phyloP scores from a whole-genome alignment of 2,329 filamentous ascomycete genomes.

The Claviceps arundinis region DNA sequence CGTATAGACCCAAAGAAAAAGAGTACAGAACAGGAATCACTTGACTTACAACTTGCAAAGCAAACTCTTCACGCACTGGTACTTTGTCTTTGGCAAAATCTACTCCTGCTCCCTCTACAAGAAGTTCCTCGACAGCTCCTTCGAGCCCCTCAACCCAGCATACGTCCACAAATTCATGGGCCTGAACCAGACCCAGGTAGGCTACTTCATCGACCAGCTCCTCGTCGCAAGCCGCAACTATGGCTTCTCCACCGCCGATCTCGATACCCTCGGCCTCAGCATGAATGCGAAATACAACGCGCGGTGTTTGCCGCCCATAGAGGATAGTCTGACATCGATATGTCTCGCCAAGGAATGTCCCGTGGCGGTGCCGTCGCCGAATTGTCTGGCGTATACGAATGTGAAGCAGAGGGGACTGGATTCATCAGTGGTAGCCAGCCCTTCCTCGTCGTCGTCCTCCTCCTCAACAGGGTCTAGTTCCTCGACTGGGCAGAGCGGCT shows the following conservation, averaged over 20 bases:
- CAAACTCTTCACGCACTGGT: conserved; percentile 18
- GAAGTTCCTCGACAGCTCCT: conserved; percentile 8
- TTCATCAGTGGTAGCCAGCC: not conserved
- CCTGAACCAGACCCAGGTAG: conserved; percentile 15
- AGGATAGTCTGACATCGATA: conserved; percentile 13
- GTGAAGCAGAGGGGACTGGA: conserved; percentile 10
- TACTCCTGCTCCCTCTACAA: conserved; percentile 14
- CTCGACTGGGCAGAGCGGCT: not conserved
- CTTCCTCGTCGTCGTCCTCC: not conserved
- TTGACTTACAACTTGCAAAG: not conserved
- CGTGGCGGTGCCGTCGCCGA: conserved; percentile 12
- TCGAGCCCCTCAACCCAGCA: conserved; percentile 11
- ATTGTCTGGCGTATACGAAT: conserved; percentile 15
- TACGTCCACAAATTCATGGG: conserved; percentile 22
- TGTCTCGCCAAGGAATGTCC: conserved; percentile 16
- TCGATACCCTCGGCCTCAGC: conserved; percentile 8
- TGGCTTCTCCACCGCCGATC: conserved; percentile 17
- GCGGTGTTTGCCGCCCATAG: conserved; percentile 13
- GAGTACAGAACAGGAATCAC: not conserved
- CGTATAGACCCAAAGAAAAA: not conserved
- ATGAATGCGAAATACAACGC: conserved; percentile 18
- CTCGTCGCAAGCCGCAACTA: conserved; percentile 12
- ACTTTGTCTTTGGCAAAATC: conserved; percentile 14
- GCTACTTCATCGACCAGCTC: conserved; percentile 19
- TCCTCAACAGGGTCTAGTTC: not conserved